Evolutionary conservation across 164 flowering plant species (phyloP).

Genomic region (Platanus orientalis): DNA sequence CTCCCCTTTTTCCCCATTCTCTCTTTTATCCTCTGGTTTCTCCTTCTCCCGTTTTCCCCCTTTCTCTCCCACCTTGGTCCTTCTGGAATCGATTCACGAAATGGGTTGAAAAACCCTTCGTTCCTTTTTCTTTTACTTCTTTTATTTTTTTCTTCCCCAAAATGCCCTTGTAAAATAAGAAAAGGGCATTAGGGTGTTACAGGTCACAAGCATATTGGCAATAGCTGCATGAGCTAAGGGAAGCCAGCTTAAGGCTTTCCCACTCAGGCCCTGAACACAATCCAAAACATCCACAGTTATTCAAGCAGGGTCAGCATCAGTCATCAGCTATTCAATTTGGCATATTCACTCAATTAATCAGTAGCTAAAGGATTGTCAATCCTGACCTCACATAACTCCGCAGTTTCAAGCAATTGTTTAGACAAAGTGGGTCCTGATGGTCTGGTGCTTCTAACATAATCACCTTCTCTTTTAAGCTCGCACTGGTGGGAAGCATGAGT

Average conservation of each 20-base stretch:
- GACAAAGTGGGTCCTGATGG: slow-evolving; percentile 16
- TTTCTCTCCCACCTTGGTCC: too few relatives aligned
- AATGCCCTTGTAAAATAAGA: too few relatives aligned
- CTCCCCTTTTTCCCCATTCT: too few relatives aligned
- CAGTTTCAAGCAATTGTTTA: slow-evolving; percentile 65
- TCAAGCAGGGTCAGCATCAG: slow-evolving; percentile 2
- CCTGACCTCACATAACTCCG: slow-evolving; percentile 82
- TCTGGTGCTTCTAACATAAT: slow-evolving; percentile 26
- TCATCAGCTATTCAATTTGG: background rate
- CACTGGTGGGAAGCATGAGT: slow-evolving; percentile 46
- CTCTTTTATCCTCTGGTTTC: too few relatives aligned
- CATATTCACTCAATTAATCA: too few relatives aligned
- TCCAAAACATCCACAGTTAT: background rate
- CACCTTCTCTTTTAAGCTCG: slow-evolving; percentile 47
- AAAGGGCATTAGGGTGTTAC: too few relatives aligned
- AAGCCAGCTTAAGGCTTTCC: slow-evolving; percentile 89
- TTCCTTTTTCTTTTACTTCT: too few relatives aligned
- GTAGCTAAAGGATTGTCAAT: slow-evolving; percentile 1
- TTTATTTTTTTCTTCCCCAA: too few relatives aligned
- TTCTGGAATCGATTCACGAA: too few relatives aligned
- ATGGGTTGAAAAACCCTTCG: too few relatives aligned
- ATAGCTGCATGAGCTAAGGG: slow-evolving; percentile 88
- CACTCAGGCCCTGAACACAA: slow-evolving; percentile 73
- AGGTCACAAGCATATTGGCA: slow-evolving; percentile 43
- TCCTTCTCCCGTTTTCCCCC: too few relatives aligned